Evolutionary conservation across 2,329 filamentous ascomycete species (phyloP).

Genomic region (Penicillium sp.): DNA sequence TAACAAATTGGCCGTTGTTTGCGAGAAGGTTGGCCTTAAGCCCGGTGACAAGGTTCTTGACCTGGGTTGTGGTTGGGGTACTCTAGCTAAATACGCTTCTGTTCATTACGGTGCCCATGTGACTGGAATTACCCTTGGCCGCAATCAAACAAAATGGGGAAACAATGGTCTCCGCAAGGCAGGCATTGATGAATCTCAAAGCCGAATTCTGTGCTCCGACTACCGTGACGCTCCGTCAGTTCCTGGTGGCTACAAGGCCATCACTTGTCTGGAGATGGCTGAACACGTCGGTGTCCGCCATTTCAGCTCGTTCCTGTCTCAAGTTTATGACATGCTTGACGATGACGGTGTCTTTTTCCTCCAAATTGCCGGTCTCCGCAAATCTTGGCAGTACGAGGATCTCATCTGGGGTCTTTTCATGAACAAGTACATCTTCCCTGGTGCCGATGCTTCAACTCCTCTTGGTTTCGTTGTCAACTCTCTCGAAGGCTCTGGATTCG

Average conservation of each 20-base stretch:
- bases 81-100: conserved; percentile 86
- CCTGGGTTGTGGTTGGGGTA: conserved; percentile 98
- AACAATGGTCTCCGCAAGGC: conserved; percentile 81
- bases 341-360: conserved; percentile 96
- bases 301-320: conserved; percentile 73
- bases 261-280: conserved; percentile 96
- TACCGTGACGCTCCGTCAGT: conserved; percentile 90
- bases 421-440: conserved; percentile 99
- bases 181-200: conserved; percentile 81
- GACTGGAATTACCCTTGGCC: conserved; percentile 88
- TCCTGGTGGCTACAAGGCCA: conserved; percentile 80
- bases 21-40: conserved; percentile 88
- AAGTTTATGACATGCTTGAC: conserved; percentile 92
- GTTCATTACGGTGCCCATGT: conserved; percentile 83
- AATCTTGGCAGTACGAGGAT: conserved; percentile 97
- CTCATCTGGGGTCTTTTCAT: conserved; percentile 98
- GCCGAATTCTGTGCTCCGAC: conserved; percentile 89
- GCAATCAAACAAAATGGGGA: conserved; percentile 96
- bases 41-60: conserved; percentile 80
- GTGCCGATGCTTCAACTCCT: conserved; percentile 91
- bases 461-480: conserved; percentile 81
- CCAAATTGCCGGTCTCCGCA: conserved; percentile 89
- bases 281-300: conserved; percentile 96
- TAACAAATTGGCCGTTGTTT: conserved; percentile 93
- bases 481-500: conserved; percentile 81